Conservation (phyloP, 352 stramenopile genomes). For the Phytophthora podocarpi region DNA sequence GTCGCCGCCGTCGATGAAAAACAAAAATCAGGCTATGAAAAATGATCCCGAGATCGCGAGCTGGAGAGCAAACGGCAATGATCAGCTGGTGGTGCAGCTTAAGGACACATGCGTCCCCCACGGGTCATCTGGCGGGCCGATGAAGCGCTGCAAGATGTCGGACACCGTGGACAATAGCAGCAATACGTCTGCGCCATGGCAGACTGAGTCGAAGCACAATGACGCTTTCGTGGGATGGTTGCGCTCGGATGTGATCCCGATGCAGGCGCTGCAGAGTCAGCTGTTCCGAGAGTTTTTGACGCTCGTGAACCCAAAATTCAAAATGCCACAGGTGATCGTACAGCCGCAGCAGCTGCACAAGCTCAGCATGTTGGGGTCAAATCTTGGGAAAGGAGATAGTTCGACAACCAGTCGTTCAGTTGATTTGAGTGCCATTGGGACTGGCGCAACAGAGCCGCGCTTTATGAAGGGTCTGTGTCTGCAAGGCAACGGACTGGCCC, state of each 20-base stretch:
- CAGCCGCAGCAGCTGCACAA: conserved; percentile 38
- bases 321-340: conserved; percentile 43
- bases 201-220: conserved; percentile 22
- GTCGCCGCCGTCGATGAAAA: conserved; percentile 21
- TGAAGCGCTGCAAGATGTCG: conserved; percentile 31
- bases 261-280: conserved; percentile 44
- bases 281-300: conserved; percentile 45
- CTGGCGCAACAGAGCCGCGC: conserved; percentile 11
- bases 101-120: conserved; percentile 31
- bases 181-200: background rate
- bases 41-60: conserved; percentile 15
- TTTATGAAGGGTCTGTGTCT: conserved; percentile 65
- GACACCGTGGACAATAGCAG: conserved; percentile 5
- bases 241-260: conserved; percentile 48
- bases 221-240: conserved; percentile 53
- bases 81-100: conserved; percentile 28
- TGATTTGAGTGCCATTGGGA: conserved; percentile 16
- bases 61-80: conserved; percentile 1
- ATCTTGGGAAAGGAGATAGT: conserved; percentile 23
- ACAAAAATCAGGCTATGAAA: conserved; percentile 19
- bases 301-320: conserved; percentile 46
- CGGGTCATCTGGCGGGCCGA: background rate
- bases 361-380: conserved; percentile 20
- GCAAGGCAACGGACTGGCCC: conserved; percentile 32
- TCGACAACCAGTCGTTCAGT: conserved; percentile 24